Evolutionary conservation across 306 rosid genomes (phyloP), one percentile per base, ranked within the genome.

Genomic region (Rosa rugosa): DNA sequence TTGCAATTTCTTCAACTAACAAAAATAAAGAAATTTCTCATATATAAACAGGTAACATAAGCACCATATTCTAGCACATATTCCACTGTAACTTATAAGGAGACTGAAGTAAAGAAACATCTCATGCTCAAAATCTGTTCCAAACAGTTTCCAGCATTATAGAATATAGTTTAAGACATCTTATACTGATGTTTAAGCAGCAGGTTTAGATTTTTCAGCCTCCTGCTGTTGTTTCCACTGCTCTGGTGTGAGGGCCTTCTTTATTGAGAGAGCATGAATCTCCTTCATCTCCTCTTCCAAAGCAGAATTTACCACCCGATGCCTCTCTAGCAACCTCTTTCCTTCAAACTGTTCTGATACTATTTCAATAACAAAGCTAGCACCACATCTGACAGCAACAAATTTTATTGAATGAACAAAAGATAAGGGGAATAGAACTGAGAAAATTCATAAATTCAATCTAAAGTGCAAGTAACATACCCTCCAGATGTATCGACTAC

Each of bases 401-500:
- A 54, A 47, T 75, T 76, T 36, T 62, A 31, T 54, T 51, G 27
- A 69, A 74, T 77, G 34, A 50, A 68, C 16, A 13, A 14, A 57
- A 77, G 45, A 31, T 17, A 34, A 50, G 9, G 23, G 13, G 3
- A 51, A 22, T 22, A 76, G 42, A 68, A 68, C 20, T 25, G 44
- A 25, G 11, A 59, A 75, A 42, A 23, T 42, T 59, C 57, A 8
- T 75, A 41, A n/a, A 59, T 60, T 44, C 2, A 60, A 3, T 13
- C 8, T 2, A 4, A 14, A 57, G 34, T 17, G 36, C 16, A 66
- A 13, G 67, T 50, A 51, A 77, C 95, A 77, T 87, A 92, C 99
- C 99, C 99, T 80, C 97, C 98, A 67, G 98, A 95, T 72, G 94
- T 91, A 75, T 95, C 99, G n/a, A 77, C 67, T 50, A 95, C 97